Percentiles rank a stretch among this genome's conserved stretches.
phyloP scores from a whole-genome alignment of 192 early-diverging fungal genomes.

The Funneliformis mosseae region DNA sequence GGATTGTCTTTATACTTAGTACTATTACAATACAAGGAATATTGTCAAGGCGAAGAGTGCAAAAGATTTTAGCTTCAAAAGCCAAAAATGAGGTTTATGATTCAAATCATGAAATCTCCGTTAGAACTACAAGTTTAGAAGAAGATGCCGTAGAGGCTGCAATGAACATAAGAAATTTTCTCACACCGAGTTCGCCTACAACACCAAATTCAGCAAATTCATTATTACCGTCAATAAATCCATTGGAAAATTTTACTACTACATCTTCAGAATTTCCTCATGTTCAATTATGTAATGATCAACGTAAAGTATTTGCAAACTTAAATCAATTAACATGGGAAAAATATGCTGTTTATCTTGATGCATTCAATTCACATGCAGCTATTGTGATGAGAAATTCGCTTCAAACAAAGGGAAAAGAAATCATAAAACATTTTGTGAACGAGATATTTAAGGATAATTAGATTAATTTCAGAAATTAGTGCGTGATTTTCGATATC shows the following conservation, averaged over 20 bases:
- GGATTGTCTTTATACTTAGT: slow-evolving; percentile 41
- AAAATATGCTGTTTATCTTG: slow-evolving; percentile 48
- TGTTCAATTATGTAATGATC: slow-evolving; percentile 9
- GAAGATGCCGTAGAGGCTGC: background rate
- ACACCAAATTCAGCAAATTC: background rate
- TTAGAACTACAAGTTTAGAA: slow-evolving; percentile 10
- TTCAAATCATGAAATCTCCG: background rate
- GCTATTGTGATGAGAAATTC: slow-evolving; percentile 53
- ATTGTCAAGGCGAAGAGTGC: slow-evolving; percentile 43
- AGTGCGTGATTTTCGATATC: too few relatives aligned
- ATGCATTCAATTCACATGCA: slow-evolving; percentile 54
- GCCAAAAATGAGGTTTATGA: background rate
- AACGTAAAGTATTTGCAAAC: slow-evolving; percentile 41
- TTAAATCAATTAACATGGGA: slow-evolving; percentile 51
- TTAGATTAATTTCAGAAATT: background rate
- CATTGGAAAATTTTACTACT: background rate
- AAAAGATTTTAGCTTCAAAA: slow-evolving; percentile 8
- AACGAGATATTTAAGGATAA: slow-evolving; percentile 35
- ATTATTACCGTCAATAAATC: background rate
- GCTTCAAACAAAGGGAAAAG: slow-evolving; percentile 38
- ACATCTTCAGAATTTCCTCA: slow-evolving; percentile 34
- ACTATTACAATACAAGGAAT: slow-evolving; percentile 43
- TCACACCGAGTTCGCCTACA: background rate
- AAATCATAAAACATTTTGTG: slow-evolving; percentile 55
- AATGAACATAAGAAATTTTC: slow-evolving; percentile 21